Base-by-base conservation (phyloP, 306 rosid genomes). In the Glycyrrhiza uralensis region DNA sequence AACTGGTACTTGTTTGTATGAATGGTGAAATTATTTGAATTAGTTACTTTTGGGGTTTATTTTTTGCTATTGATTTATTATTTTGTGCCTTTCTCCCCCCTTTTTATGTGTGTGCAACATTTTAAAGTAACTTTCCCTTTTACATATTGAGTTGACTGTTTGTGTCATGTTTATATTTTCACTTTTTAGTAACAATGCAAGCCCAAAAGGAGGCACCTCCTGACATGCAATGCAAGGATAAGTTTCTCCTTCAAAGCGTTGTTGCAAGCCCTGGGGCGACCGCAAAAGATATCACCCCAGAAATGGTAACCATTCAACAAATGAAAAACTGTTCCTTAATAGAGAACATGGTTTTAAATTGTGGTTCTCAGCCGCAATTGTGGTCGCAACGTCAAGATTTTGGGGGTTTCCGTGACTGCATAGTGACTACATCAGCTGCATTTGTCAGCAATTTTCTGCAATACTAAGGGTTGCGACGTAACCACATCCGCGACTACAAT, bases 171-270 rank as follows among this genome's bases (percentile, higher is more conserved):
- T n/a, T 69, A 45, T 38, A 32, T 52, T 58, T 71, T 61, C 76
- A 87, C 22, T 51, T 74, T 69, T 56, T 75, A 92, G 97, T 92
- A 23, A 92, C 96, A 51, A 92, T 92, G 97, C 97, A 92, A 87
- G 96, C 96, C 0, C 97, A 92, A 51, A 92, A 89, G 86, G 97
- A 92, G 60, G 75, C 76, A 56, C 94, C 96, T 11, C 52, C 74
- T 24, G 96, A 92, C 66, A 81, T 89, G 96, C 96, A 89, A 79
- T 92, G 97, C 85, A 92, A 82, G 83, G 97, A 92, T 82, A 92
- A 92, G 86, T 92, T 92, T 84, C 90, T 92, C 57, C 96, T 92
- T 75, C 97, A 87, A 77, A 86, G 96, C 11, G 92, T 86, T 1
- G 84, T 83, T 17, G 82, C 92, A 14, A 76, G 61, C 41, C 49